Conservation (phyloP, 1,284 basidiomycete genomes). For the Ustilago curta region DNA sequence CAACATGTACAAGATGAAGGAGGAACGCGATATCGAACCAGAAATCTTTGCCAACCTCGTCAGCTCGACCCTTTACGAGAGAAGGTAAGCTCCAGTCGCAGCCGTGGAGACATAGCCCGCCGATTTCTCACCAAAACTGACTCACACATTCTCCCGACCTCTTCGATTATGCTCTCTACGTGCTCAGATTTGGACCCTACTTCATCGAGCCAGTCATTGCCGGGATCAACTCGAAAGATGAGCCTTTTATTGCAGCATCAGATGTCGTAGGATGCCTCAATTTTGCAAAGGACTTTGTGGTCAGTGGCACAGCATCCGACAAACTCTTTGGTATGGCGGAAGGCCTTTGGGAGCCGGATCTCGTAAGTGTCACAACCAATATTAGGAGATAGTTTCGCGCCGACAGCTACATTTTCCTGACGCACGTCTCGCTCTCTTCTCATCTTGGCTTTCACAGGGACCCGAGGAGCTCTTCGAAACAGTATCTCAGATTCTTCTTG, state of each 20-base stretch:
- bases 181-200: conserved; percentile 86
- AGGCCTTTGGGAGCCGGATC: conserved; percentile 96
- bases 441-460: conserved; percentile 71
- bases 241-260: conserved; percentile 95
- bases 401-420: conserved; percentile 3
- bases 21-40: conserved; percentile 95
- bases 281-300: conserved; percentile 96
- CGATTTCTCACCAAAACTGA: neutral
- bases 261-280: conserved; percentile 97
- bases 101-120: neutral
- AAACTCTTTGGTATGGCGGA: conserved; percentile 98
- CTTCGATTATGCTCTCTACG: neutral
- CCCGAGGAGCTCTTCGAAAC: conserved; percentile 99
- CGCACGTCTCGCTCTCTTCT: neutral
- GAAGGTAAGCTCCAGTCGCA: conserved; percentile 73
- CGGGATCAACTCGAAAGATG: conserved; percentile 80
- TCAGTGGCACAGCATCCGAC: conserved; percentile 88
- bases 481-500: conserved; percentile 93
- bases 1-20: conserved; percentile 99
- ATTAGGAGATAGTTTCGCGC: neutral
- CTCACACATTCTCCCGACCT: neutral
- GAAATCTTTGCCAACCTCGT: conserved; percentile 96
- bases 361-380: conserved; percentile 71
- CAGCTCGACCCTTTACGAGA: conserved; percentile 96
- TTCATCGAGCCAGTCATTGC: conserved; percentile 98